phyloP scores from a whole-genome alignment of 2,329 filamentous ascomycete species.

The Penicillium freii region DNA sequence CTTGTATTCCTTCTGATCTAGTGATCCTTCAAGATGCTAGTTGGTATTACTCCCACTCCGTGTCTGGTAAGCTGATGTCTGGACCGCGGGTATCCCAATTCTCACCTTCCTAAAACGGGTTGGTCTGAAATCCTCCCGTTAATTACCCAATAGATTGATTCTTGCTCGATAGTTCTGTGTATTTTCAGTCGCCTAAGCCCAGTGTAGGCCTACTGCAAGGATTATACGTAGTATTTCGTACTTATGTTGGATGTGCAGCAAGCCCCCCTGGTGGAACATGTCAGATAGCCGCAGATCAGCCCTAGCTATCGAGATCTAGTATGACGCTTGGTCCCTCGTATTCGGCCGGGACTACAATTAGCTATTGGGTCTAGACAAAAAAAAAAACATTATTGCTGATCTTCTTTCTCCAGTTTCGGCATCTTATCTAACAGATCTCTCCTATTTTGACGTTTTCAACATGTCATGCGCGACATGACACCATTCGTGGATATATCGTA shows the following conservation, averaged over 20 bases:
- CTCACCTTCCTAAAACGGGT: slow-evolving; percentile 1
- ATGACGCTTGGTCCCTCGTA: not conserved
- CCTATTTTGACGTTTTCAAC: not conserved
- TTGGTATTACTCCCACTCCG: not conserved
- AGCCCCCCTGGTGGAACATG: not conserved
- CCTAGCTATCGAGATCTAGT: not conserved
- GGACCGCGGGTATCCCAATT: not conserved
- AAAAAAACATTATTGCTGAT: not conserved
- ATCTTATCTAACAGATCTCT: not conserved
- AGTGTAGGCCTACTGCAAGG: not conserved
- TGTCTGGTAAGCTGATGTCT: not conserved
- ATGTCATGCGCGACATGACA: not conserved
- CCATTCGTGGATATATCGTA: not conserved
- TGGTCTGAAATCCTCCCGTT: slow-evolving; percentile 1
- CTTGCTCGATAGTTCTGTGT: not conserved
- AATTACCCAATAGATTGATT: not conserved
- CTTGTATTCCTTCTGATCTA: not conserved
- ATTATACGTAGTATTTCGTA: not conserved
- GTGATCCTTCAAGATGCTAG: not conserved
- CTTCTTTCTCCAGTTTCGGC: not conserved
- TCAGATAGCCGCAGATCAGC: slow-evolving; percentile 2
- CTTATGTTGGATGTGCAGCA: not conserved
- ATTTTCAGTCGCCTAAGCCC: too few species aligned
- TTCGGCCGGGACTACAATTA: not conserved
- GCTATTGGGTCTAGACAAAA: not conserved